Percentiles rank a stretch among this genome's conserved stretches.
Conservation (phyloP, 2,329 filamentous ascomycete species). For the Aspergillus proliferans region DNA sequence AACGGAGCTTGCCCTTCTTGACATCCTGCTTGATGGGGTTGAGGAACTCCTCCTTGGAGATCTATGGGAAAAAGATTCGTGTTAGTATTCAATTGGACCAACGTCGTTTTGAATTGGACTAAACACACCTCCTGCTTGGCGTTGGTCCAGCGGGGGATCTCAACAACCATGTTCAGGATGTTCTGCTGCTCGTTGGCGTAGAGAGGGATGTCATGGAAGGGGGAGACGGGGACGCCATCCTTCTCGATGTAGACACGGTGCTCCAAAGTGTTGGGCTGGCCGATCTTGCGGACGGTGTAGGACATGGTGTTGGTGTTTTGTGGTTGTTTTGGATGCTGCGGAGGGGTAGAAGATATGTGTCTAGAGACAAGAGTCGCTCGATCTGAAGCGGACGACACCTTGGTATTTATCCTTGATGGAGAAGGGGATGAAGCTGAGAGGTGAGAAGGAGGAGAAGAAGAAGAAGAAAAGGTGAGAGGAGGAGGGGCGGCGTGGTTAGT, state of each 20-base stretch:
- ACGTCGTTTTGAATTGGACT: too few species aligned
- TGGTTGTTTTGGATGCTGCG: slow-evolving; percentile 6
- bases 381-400: slow-evolving; percentile 19
- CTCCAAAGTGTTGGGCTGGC: slow-evolving; percentile 84
- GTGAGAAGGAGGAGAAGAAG: slow-evolving; percentile 19
- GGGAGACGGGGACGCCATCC: slow-evolving; percentile 87
- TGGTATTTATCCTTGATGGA: slow-evolving; percentile 13
- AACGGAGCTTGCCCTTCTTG: slow-evolving; percentile 99
- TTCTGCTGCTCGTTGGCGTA: slow-evolving; percentile 96
- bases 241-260: slow-evolving; percentile 97
- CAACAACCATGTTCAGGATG: slow-evolving; percentile 97
- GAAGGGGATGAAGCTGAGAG: slow-evolving; percentile 7
- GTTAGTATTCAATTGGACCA: slow-evolving; percentile 10
- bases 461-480: slow-evolving; percentile 21
- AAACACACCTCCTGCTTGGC: slow-evolving; percentile 89
- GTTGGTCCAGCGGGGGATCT: slow-evolving; percentile 99
- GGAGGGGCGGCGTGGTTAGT: slow-evolving; percentile 28
- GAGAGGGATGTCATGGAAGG: slow-evolving; percentile 97
- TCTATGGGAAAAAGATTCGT: slow-evolving; percentile 49
- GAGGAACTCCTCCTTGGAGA: slow-evolving; percentile 96
- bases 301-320: slow-evolving; percentile 31
- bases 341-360: slow-evolving; percentile 40
- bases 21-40: slow-evolving; percentile 99
- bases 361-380: slow-evolving; percentile 42
- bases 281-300: slow-evolving; percentile 82